Evolutionary conservation across 805 yeast species (phyloP), one percentile per base, ranked within the genome.

Genomic region (Candida sanyiensis): DNA sequence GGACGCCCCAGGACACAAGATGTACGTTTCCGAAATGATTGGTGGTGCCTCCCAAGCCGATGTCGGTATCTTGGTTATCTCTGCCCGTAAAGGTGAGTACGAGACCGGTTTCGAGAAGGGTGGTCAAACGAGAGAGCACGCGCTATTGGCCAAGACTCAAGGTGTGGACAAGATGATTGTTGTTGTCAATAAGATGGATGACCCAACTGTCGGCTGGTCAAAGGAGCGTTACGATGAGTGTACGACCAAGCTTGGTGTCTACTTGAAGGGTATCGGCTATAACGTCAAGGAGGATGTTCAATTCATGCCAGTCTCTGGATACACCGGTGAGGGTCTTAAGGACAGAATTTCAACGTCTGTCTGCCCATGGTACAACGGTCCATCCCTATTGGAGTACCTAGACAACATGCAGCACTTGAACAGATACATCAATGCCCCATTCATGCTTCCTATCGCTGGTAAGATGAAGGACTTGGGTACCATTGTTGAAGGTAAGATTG

Each of bases 1-100:
- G 62, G 99, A 93, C 65, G 99, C 99, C 7, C 99, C 99, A 49
- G 99, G 99, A 37, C 99, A 93, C 73, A 93, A 93, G 70, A 83
- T 93, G 87, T 93, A 93, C 61, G 97, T 93, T 47, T 87, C 97
- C 40, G 95, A 88, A 64, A 93, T 93, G 99, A 93, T 93, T 72
- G 97, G 97, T 56, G 98, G 98, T 65, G 99, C 99, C 15, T 89
- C 97, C 33, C 99, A 93, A 70, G 98, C 99, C 25, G 99, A 93
- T 69, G 93, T 90, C 42, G 99, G 99, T 68, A 78, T 93, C 50
- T 75, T 93, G 57, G 99, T 93, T 35, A 93, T 93, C 53, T 85
- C 96, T 47, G 97, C 97, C 33, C 84, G 99, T 74, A 88, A 89
- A 67, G 99, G 99, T 69, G 99, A 93, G 65, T 93, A 93, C 66